Evolutionary conservation across 1,284 basidiomycete species (phyloP), one percentile per base, ranked within the genome.

Genomic region (Heterobasidion occidentale): DNA sequence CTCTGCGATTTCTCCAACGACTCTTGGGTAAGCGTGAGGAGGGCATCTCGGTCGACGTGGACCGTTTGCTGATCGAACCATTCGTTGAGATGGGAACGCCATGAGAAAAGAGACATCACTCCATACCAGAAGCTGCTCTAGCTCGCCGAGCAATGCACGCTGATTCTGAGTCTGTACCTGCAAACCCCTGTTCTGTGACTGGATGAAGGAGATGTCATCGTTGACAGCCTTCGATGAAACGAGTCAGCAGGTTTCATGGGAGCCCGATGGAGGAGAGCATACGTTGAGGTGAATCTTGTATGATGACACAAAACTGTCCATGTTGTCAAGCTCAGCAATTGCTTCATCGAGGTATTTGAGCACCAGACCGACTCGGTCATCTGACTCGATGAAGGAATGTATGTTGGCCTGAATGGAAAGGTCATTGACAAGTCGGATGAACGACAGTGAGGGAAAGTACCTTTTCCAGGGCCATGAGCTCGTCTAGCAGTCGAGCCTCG

Each of bases 81-180:
- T 56, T 58, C 34, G 49, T 20, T 60, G 19, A 60, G 51, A 51
- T 33, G 34, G 56, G 52, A 15, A 47, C 51, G 35, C 47, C 47
- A 49, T 36, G 36, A 36, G 11, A 2, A 46, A 12, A 11, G 19
- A 9, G 54, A 50, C 45, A 35, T 35, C 62, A 27, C 27, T 42
- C n/a, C 38, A n/a, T 42, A 91, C 92, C 64, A 98, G 74, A 27
- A 97, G 75, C 64, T 92, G 90, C 67, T 94, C 87, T 7, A 98
- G 73, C 70, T 94, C 94, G 44, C 74, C 77, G 36, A 97, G 70
- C 7, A 98, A 77, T 2, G 86, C 83, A 45, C 88, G 83, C 69
- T 98, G 96, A 65, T 99, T 99, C 66, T 96, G 94, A 9, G 88
- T 98, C 66, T 99, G 96, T 1, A 99, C 94, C 72, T 99, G 97